Evolutionary conservation across 2,329 filamentous ascomycete genomes (phyloP).

Genomic region (Arthrobotrys iridis): DNA sequence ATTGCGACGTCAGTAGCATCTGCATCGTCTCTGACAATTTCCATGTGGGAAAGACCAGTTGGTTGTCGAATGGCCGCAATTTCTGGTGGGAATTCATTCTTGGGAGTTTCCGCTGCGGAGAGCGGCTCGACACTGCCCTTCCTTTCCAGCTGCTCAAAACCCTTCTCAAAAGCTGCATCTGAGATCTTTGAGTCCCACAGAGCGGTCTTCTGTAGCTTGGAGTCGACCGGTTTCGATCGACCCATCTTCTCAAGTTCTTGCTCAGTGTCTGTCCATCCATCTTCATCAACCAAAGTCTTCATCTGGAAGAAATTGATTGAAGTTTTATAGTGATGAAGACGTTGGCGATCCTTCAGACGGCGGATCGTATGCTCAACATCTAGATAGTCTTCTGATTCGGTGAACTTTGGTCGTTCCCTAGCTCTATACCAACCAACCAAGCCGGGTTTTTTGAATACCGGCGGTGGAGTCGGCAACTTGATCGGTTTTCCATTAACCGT

Average conservation of each 20-base stretch:
- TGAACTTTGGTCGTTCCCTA: conserved; percentile 44
- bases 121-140: conserved; percentile 42
- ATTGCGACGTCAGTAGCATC: conserved; percentile 23
- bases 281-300: conserved; percentile 12
- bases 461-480: conserved; percentile 31
- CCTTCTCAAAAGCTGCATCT: conserved; percentile 46
- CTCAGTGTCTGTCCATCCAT: conserved; percentile 47
- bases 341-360: conserved; percentile 39
- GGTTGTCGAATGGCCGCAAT: conserved; percentile 14
- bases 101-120: conserved; percentile 34
- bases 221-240: conserved; percentile 22
- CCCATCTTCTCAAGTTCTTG: conserved; percentile 50
- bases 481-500: conserved; percentile 40
- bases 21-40: conserved; percentile 16
- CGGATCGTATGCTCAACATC: conserved; percentile 37
- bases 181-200: conserved; percentile 42
- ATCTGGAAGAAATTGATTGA: conserved; percentile 13
- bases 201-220: conserved; percentile 33
- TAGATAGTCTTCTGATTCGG: conserved; percentile 19
- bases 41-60: conserved; percentile 24
- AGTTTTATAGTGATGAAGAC: conserved; percentile 39
- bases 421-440: conserved; percentile 38
- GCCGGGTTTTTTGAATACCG: conserved; percentile 37
- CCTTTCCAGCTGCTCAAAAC: conserved; percentile 45
- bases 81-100: conserved; percentile 18